phyloP scores from a whole-genome alignment of 2,329 filamentous ascomycete genomes.

The Boeremia exigua region DNA sequence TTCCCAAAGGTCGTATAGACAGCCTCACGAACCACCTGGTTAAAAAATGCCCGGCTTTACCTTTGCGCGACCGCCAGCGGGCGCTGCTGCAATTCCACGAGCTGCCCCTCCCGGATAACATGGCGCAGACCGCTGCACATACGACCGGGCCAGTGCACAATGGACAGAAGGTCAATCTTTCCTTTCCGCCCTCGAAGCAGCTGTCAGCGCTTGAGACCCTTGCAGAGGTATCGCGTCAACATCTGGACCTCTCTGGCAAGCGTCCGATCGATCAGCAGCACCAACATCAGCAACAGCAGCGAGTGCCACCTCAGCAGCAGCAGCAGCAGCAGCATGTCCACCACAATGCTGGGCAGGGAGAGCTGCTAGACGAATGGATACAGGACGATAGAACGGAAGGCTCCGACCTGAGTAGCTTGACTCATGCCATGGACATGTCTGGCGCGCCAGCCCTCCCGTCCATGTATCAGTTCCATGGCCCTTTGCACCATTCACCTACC shows the following conservation, averaged over 20 bases:
- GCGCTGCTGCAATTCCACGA: constrained; percentile 76
- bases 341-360: constrained; percentile 31
- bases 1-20: constrained; percentile 88
- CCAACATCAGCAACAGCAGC: constrained; percentile 7
- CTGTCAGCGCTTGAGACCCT: constrained; percentile 86
- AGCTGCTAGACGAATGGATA: constrained; percentile 47
- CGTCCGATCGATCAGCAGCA: constrained; percentile 44
- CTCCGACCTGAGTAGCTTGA: constrained; percentile 29
- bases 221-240: constrained; percentile 83
- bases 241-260: constrained; percentile 63
- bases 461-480: constrained; percentile 48
- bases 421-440: constrained; percentile 42
- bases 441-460: constrained; percentile 44
- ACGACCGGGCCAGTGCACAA: constrained; percentile 28
- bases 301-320: constrained; percentile 10
- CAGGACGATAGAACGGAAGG: constrained; percentile 46
- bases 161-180: constrained; percentile 47
- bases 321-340: constrained; percentile 17
- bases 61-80: constrained; percentile 75
- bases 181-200: constrained; percentile 57
- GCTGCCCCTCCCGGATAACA: constrained; percentile 57
- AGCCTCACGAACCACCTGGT: constrained; percentile 80
- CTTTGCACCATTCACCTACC: constrained; percentile 45
- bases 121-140: constrained; percentile 31
- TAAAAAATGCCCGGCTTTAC: constrained; percentile 84